Evolutionary conservation across 495 filamentous ascomycete genomes (phyloP), one percentile per base, ranked within the genome.

Genomic region (Penicillium ucsense): DNA sequence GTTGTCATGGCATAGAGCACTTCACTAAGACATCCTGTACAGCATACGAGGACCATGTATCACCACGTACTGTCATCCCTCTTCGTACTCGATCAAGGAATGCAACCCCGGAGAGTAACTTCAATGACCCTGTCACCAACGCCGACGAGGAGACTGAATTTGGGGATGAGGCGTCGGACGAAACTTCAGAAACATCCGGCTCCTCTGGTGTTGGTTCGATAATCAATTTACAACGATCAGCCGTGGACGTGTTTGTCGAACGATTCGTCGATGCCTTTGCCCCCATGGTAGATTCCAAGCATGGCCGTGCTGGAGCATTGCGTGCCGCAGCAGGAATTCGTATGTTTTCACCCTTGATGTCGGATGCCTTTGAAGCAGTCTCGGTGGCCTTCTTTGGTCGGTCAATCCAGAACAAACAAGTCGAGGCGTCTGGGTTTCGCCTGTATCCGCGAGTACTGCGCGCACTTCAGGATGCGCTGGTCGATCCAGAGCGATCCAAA

Each of bases 231-330:
- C 55, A 62, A 30, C 50, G 55, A 36, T 62, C 63, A 2, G 57
- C 56, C 12, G 49, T 70, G 1, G 70, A 71, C 49, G 54, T 69
- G 4, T 73, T 68, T 38, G 64, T 73, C 8, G 65, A 71, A 48
- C 65, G 70, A 2, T 73, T 73, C 30, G 62, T 73, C 2, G 70
- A 73, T 43, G 70, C 70, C 6, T 73, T 73, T 29, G 70, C 66
- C 43, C 70, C 70, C 0, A 56, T 70, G 35, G 68, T 71, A 6
- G 63, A 70, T 29, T 43, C 52, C 6, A 70, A 68, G 32, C 59
- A 63, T 6, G 70, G 70, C 5, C 61, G 62, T 27, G 68, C 70
- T 6, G 70, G 68, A 31, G 70, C 70, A 5, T 44, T 71, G 11
- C 62, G 70, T 28, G 64, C 65, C 10, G 70, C 68, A 4, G 70